These are phyloP conservation scores for Emergomyces pasteurianus DNA, from an alignment of 2,329 filamentous ascomycete genomes.

Conservation along the genomic window DNA sequence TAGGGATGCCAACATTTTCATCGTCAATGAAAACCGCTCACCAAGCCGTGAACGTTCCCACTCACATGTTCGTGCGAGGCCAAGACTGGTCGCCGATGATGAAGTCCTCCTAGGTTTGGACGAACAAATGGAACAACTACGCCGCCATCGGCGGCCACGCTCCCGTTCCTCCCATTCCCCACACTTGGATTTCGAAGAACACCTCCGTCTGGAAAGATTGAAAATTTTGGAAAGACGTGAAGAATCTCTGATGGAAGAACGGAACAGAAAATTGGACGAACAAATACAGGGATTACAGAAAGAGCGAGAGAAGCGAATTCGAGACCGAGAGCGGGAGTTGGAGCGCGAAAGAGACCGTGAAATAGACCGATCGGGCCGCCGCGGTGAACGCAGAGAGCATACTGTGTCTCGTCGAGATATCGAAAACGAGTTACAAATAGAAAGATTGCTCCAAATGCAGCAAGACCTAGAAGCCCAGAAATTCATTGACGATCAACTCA, in stretches of 20 bases:
- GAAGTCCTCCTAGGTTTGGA: constrained; percentile 17
- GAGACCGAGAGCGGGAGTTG: constrained; percentile 33
- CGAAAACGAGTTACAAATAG: constrained; percentile 23
- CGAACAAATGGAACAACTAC: constrained; percentile 6
- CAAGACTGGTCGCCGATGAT: constrained; percentile 4
- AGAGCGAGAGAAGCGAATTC: constrained; percentile 27
- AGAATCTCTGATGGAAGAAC: not conserved
- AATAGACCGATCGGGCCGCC: not conserved
- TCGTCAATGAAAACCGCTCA: not conserved
- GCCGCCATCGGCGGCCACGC: not conserved
- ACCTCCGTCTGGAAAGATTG: not conserved
- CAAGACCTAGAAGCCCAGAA: constrained; percentile 14
- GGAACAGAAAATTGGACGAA: not conserved
- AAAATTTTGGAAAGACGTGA: not conserved
- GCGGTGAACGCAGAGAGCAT: not conserved
- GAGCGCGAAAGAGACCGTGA: constrained; percentile 7
- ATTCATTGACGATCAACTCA: constrained; percentile 12
- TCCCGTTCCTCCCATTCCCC: not conserved
- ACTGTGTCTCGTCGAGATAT: constrained; percentile 8
- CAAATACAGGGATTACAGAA: constrained; percentile 21
- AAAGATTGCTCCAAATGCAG: constrained; percentile 21
- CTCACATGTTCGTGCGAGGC: not conserved
- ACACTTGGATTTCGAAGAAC: not conserved
- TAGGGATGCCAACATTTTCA: not conserved
- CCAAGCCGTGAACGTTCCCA: constrained; percentile 1